These are phyloP conservation scores for Teratosphaeria gauchensis DNA, from an alignment of 2,329 filamentous ascomycete genomes.

Conservation along the genomic window DNA sequence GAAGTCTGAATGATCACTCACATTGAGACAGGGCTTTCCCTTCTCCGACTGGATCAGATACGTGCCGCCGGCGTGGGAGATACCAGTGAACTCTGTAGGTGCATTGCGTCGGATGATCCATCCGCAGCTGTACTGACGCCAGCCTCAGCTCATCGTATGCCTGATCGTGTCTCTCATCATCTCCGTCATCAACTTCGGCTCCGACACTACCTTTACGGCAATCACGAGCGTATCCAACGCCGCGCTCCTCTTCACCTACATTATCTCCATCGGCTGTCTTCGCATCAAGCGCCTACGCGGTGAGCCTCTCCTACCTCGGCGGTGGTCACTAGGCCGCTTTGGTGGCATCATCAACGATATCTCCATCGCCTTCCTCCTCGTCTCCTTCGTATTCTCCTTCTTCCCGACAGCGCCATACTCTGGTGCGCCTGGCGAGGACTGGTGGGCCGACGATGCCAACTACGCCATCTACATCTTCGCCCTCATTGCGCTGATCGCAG, in stretches of 20 bases:
- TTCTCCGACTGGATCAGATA: slow-evolving; percentile 25
- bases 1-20: background rate
- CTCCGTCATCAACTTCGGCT: slow-evolving; percentile 35
- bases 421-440: slow-evolving; percentile 7
- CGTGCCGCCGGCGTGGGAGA: slow-evolving; percentile 21
- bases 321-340: slow-evolving; percentile 25
- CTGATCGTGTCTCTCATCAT: slow-evolving; percentile 25
- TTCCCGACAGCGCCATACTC: slow-evolving; percentile 17
- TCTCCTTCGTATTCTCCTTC: slow-evolving; percentile 27
- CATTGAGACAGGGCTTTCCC: slow-evolving; percentile 19
- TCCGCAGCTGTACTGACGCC: background rate
- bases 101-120: background rate
- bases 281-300: slow-evolving; percentile 22
- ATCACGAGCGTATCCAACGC: slow-evolving; percentile 32
- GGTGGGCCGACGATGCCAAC: slow-evolving; percentile 21
- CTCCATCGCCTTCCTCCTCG: slow-evolving; percentile 20
- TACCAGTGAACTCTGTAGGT: slow-evolving; percentile 24
- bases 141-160: slow-evolving; percentile 17
- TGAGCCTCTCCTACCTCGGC: slow-evolving; percentile 21
- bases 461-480: slow-evolving; percentile 26
- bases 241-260: slow-evolving; percentile 25
- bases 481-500: slow-evolving; percentile 12
- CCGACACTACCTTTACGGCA: slow-evolving; percentile 30
- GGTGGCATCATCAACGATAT: slow-evolving; percentile 26
- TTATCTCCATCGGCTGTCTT: slow-evolving; percentile 24